These are phyloP conservation scores for Phytophthora foliorum DNA, from an alignment of 352 stramenopile species.

Conservation along the genomic window DNA sequence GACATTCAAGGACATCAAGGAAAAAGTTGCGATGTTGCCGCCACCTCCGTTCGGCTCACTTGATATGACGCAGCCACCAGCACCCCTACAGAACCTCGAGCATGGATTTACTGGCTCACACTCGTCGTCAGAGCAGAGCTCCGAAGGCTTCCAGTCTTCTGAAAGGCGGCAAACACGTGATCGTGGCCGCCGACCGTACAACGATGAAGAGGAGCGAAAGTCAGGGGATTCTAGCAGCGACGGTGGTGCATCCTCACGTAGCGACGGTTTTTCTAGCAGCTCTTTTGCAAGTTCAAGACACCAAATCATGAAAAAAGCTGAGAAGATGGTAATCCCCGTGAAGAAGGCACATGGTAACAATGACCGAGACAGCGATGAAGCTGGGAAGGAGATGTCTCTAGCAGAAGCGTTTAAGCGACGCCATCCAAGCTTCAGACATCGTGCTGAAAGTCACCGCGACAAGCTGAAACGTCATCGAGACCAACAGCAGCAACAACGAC, in stretches of 20 bases:
- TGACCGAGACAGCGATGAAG: conserved; percentile 10
- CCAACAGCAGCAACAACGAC: conserved; percentile 26
- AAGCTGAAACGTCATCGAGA: conserved; percentile 45
- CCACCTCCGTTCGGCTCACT: conserved; percentile 47
- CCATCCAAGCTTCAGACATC: conserved; percentile 65
- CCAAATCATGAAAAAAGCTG: conserved; percentile 21
- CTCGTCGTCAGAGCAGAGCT: conserved; percentile 17
- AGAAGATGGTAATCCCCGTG: conserved; percentile 27
- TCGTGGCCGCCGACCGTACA: conserved; percentile 4
- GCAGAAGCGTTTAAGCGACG: conserved; percentile 70
- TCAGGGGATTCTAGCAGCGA: conserved; percentile 25
- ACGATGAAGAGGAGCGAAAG: conserved; percentile 42
- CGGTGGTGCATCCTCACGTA: conserved; percentile 12
- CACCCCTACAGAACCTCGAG: conserved; percentile 31
- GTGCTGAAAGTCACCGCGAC: conserved; percentile 34
- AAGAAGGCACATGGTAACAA: conserved; percentile 15
- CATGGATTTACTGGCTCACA: background rate
- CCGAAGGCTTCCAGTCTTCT: background rate
- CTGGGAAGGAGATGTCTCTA: conserved; percentile 40
- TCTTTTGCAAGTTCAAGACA: conserved; percentile 17
- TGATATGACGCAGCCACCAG: conserved; percentile 62
- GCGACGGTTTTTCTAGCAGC: conserved; percentile 7
- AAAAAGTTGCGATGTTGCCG: conserved; percentile 37
- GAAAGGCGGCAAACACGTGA: conserved; percentile 4
- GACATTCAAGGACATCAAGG: conserved; percentile 32